Evolutionary conservation across 2,329 filamentous ascomycete genomes (phyloP).

Genomic region (Atkinsonella hypoxylon): DNA sequence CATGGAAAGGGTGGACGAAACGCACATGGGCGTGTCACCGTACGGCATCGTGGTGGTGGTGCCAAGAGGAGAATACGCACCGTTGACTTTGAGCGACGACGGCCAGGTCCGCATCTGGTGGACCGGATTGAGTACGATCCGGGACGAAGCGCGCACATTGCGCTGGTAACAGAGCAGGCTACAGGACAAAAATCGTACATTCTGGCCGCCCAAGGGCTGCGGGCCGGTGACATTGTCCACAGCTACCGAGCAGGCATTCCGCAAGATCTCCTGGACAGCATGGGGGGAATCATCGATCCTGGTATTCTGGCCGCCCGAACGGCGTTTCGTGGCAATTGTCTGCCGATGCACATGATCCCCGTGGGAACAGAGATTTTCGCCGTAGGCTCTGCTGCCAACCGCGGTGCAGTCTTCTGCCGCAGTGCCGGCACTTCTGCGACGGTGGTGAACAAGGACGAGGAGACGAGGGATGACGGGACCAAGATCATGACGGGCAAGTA

Average conservation of each 20-base stretch:
- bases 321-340: constrained; percentile 84
- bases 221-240: constrained; percentile 81
- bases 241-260: constrained; percentile 89
- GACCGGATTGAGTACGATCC: constrained; percentile 96
- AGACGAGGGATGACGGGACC: constrained; percentile 46
- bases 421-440: constrained; percentile 88
- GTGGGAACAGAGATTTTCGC: constrained; percentile 89
- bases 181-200: constrained; percentile 79
- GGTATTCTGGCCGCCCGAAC: constrained; percentile 94
- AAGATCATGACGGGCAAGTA: constrained; percentile 59
- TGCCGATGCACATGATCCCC: constrained; percentile 92
- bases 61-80: constrained; percentile 84
- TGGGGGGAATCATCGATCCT: constrained; percentile 87
- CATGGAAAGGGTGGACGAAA: constrained; percentile 90
- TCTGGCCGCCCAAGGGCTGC: constrained; percentile 85
- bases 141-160: constrained; percentile 84
- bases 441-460: constrained; percentile 80
- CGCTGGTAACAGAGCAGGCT: constrained; percentile 63
- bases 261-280: constrained; percentile 70
- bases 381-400: constrained; percentile 63
- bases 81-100: constrained; percentile 74
- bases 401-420: constrained; percentile 80
- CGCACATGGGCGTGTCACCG: constrained; percentile 70
- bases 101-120: constrained; percentile 72
- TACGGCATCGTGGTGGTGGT: constrained; percentile 86